These are phyloP conservation scores for Papiliotrema terrestris DNA, from an alignment of 1,284 basidiomycete species.

Conservation along the genomic window DNA sequence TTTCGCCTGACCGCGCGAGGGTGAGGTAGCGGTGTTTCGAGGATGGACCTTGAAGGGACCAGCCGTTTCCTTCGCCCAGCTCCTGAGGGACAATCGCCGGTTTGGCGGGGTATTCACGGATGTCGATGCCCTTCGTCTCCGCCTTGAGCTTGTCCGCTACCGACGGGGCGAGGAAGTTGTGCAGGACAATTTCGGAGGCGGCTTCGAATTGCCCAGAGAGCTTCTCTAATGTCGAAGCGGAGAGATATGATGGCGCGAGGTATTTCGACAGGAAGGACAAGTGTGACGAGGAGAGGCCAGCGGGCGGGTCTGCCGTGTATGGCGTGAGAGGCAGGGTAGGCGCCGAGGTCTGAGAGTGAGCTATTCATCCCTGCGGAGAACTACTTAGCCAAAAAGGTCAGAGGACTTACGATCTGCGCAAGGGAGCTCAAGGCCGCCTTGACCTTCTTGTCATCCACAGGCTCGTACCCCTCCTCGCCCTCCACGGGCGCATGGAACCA, in stretches of 20 bases:
- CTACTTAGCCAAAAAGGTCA: not conserved
- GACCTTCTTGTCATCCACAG: slow-evolving; percentile 62
- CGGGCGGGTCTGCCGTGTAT: slow-evolving; percentile 42
- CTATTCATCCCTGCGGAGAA: not conserved
- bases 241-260: slow-evolving; percentile 87
- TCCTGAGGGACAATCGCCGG: slow-evolving; percentile 61
- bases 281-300: slow-evolving; percentile 60
- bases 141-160: slow-evolving; percentile 66
- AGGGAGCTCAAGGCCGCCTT: slow-evolving; percentile 58
- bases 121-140: slow-evolving; percentile 60
- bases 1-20: slow-evolving; percentile 45
- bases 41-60: slow-evolving; percentile 79
- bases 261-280: slow-evolving; percentile 70
- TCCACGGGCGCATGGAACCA: slow-evolving; percentile 92
- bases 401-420: slow-evolving; percentile 46
- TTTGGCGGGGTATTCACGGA: slow-evolving; percentile 18
- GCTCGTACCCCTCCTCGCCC: slow-evolving; percentile 81
- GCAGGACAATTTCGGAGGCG: slow-evolving; percentile 86
- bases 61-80: slow-evolving; percentile 55
- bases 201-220: slow-evolving; percentile 79
- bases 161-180: slow-evolving; percentile 70
- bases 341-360: slow-evolving; percentile 53
- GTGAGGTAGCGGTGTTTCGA: slow-evolving; percentile 90
- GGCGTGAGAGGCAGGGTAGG: slow-evolving; percentile 51
- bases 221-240: slow-evolving; percentile 71